phyloP scores from a whole-genome alignment of 2,329 filamentous ascomycete species.

The Apiospora hydei region DNA sequence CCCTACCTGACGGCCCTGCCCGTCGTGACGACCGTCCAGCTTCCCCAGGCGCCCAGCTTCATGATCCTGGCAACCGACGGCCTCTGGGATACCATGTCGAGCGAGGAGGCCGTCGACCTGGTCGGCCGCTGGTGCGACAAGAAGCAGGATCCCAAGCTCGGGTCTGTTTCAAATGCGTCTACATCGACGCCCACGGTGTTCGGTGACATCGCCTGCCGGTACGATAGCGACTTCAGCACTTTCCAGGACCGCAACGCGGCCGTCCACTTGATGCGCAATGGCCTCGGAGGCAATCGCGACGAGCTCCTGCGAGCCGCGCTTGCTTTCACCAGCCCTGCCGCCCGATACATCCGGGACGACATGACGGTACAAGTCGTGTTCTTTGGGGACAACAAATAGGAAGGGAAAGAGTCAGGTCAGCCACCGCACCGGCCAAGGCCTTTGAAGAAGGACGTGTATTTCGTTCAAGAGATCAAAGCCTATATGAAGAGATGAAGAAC shows the following conservation, averaged over 20 bases:
- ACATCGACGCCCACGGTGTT: slow-evolving; percentile 23
- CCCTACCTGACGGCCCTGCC: slow-evolving; percentile 75
- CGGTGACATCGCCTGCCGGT: slow-evolving; percentile 37
- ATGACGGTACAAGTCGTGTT: slow-evolving; percentile 85
- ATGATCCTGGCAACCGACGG: slow-evolving; percentile 73
- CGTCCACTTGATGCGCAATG: slow-evolving; percentile 82
- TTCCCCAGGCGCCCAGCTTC: slow-evolving; percentile 61
- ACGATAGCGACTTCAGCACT: slow-evolving; percentile 67
- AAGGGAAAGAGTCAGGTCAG: not conserved
- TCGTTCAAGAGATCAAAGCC: not conserved
- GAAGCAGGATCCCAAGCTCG: slow-evolving; percentile 29
- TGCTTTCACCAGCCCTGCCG: slow-evolving; percentile 74
- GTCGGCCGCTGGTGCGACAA: slow-evolving; percentile 61
- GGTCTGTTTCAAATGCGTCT: not conserved
- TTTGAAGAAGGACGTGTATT: not conserved
- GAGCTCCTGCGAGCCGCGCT: slow-evolving; percentile 77
- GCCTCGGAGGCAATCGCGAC: slow-evolving; percentile 76
- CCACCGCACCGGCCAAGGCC: not conserved
- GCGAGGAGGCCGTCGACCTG: slow-evolving; percentile 63
- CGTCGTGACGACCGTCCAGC: slow-evolving; percentile 63
- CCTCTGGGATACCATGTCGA: slow-evolving; percentile 68
- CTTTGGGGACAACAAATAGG: slow-evolving; percentile 48
- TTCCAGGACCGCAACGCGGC: slow-evolving; percentile 83
- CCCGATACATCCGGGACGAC: slow-evolving; percentile 71
- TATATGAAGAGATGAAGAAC: not conserved